Evolutionary conservation across 139 green algal genomes (phyloP).

Genomic region (Gonium pectorale): DNA sequence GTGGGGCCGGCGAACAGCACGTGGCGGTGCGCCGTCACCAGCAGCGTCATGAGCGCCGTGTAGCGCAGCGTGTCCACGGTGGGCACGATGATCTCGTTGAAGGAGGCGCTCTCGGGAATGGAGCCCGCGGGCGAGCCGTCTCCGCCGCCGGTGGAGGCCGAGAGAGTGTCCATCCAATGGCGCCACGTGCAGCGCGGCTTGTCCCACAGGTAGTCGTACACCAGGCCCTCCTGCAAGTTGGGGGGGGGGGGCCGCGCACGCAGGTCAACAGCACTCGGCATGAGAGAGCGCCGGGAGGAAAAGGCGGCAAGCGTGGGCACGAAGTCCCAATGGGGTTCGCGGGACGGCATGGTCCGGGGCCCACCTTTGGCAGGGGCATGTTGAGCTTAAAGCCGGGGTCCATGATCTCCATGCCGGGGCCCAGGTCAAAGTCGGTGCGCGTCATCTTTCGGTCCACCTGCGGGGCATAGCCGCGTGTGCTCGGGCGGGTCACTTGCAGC

Average conservation of each 20-base stretch:
- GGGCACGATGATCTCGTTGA: conserved; percentile 73
- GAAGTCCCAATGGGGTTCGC: no score
- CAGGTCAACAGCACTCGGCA: no score
- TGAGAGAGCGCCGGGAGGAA: no score
- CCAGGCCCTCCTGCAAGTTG: conserved; percentile 52
- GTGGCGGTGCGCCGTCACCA: conserved; percentile 64
- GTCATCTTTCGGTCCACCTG: conserved; percentile 49
- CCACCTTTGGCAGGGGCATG: conserved; percentile 56
- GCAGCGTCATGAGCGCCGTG: conserved; percentile 61
- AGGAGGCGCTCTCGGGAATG: conserved; percentile 48
- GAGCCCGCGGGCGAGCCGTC: not conserved
- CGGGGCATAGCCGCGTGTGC: no score
- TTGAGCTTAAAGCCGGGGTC: conserved; percentile 66
- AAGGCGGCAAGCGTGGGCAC: no score
- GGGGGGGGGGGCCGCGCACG: no score
- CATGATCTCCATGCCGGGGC: conserved; percentile 71
- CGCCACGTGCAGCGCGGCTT: conserved; percentile 58
- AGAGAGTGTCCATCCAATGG: conserved; percentile 70
- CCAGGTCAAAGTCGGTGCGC: conserved; percentile 75
- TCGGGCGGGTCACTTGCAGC: no score
- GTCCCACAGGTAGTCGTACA: conserved; percentile 82
- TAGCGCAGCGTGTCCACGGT: conserved; percentile 82
- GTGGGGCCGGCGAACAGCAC: conserved; percentile 71
- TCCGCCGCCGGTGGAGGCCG: not conserved
- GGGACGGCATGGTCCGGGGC: no score